These are phyloP conservation scores for Nemania serpens DNA, from an alignment of 2,329 filamentous ascomycete genomes.

Conservation along the genomic window DNA sequence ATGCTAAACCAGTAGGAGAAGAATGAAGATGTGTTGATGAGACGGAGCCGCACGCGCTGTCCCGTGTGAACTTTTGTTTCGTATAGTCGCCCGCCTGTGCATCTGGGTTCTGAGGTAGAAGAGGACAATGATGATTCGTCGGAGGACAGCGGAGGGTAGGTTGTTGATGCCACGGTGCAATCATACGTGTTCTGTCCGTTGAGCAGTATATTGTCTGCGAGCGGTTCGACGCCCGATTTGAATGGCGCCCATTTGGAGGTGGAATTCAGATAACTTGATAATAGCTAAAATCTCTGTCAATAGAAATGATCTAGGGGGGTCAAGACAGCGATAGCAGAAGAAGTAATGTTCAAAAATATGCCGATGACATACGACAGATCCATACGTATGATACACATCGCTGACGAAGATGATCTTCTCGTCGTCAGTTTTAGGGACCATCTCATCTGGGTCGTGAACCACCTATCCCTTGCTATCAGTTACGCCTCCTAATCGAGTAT, in stretches of 20 bases:
- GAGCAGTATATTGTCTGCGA: constrained; percentile 47
- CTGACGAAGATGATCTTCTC: constrained; percentile 47
- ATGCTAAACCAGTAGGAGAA: constrained; percentile 47
- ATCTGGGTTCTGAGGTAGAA: constrained; percentile 25
- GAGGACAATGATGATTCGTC: background rate
- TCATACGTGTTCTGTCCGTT: constrained; percentile 47
- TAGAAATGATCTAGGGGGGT: background rate
- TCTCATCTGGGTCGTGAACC: constrained; percentile 44
- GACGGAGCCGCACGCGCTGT: constrained; percentile 41
- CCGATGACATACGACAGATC: constrained; percentile 37
- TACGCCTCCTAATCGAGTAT: background rate
- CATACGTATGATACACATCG: constrained; percentile 47
- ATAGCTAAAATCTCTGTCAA: constrained; percentile 27
- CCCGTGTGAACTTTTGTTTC: constrained; percentile 39
- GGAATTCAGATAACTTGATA: constrained; percentile 42
- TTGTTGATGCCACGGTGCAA: constrained; percentile 41
- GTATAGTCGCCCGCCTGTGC: constrained; percentile 42
- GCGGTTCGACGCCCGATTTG: constrained; percentile 47
- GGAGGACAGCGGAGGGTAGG: constrained; percentile 31
- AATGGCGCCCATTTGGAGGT: constrained; percentile 43
- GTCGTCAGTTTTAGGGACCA: constrained; percentile 38
- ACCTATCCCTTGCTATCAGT: constrained; percentile 35
- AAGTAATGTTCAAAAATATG: background rate
- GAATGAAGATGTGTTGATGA: constrained; percentile 48
- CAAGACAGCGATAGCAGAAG: background rate